Conservation (phyloP, 352 stramenopile species). For the Phytopythium boreale region DNA sequence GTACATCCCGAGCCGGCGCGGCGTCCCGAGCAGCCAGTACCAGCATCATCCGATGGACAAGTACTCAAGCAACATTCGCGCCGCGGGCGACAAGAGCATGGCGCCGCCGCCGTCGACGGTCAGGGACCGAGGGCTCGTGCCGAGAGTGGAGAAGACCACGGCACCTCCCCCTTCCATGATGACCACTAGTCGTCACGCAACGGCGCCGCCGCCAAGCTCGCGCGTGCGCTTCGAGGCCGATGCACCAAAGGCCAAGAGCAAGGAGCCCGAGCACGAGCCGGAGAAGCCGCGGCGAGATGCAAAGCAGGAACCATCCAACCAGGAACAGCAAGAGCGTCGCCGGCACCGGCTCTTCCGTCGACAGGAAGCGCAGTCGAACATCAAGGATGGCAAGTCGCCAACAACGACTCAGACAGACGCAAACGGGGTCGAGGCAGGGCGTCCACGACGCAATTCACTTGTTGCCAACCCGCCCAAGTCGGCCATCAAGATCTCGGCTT, state of each 20-base stretch:
- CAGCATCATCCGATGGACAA: not conserved
- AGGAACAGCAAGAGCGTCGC: constrained; percentile 18
- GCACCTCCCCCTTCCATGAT: not conserved
- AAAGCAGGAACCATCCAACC: constrained; percentile 4
- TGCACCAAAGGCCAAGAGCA: constrained; percentile 8
- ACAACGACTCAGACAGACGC: not conserved
- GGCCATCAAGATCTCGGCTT: constrained; percentile 23
- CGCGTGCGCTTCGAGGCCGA: constrained; percentile 36
- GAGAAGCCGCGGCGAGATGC: constrained; percentile 11
- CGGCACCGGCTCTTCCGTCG: constrained; percentile 8
- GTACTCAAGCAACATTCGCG: constrained; percentile 5
- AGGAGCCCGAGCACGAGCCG: not conserved
- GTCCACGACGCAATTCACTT: constrained; percentile 15
- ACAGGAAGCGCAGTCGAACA: constrained; percentile 6
- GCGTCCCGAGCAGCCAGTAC: not conserved
- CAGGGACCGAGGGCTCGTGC: constrained; percentile 8
- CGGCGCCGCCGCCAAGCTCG: constrained; percentile 24
- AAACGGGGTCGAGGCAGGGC: not conserved
- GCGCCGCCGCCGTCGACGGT: constrained; percentile 1
- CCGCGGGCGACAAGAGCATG: not conserved
- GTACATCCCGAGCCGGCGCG: constrained; percentile 3
- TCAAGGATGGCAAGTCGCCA: not conserved
- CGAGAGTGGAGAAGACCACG: constrained; percentile 4
- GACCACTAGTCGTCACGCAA: constrained; percentile 4
- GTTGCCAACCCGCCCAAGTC: constrained; percentile 33